These are phyloP conservation scores for Thielaviopsis musarum DNA, from an alignment of 2,329 filamentous ascomycete genomes.

Conservation along the genomic window DNA sequence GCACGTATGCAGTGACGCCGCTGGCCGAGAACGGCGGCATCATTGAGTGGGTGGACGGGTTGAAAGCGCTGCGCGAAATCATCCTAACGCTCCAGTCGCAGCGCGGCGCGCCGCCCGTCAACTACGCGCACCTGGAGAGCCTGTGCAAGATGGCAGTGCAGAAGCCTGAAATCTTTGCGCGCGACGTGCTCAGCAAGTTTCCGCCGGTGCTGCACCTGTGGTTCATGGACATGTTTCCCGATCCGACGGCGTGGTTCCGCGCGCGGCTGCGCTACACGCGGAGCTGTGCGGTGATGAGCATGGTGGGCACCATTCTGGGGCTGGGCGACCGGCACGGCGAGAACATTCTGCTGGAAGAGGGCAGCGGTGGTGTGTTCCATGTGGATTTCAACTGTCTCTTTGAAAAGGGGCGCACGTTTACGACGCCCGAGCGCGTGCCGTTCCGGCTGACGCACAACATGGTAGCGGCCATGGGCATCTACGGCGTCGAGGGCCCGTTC, in stretches of 20 bases:
- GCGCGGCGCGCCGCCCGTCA: slow-evolving; percentile 44
- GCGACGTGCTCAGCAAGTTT: slow-evolving; percentile 48
- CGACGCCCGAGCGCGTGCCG: slow-evolving; percentile 84
- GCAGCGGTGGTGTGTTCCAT: slow-evolving; percentile 85
- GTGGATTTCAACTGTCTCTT: slow-evolving; percentile 99
- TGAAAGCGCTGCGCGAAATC: slow-evolving; percentile 87
- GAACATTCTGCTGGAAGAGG: slow-evolving; percentile 89
- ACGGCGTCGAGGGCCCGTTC: slow-evolving; percentile 87
- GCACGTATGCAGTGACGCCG: slow-evolving; percentile 91
- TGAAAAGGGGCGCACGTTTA: slow-evolving; percentile 90
- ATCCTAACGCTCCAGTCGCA: slow-evolving; percentile 63
- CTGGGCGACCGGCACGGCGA: slow-evolving; percentile 92
- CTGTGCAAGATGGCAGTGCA: slow-evolving; percentile 17
- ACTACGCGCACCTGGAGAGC: slow-evolving; percentile 51
- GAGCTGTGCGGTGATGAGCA: slow-evolving; percentile 97
- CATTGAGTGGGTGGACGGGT: slow-evolving; percentile 95
- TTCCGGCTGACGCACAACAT: slow-evolving; percentile 98
- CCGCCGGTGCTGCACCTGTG: slow-evolving; percentile 77
- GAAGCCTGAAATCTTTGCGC: slow-evolving; percentile 46
- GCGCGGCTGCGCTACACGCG: slow-evolving; percentile 80
- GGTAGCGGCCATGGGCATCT: slow-evolving; percentile 91
- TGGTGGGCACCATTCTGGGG: slow-evolving; percentile 87
- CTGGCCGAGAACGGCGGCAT: slow-evolving; percentile 95
- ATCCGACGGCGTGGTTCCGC: slow-evolving; percentile 81
- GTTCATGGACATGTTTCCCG: slow-evolving; percentile 91